Evolutionary conservation across 352 stramenopile genomes (phyloP).

Genomic region (Pythium periplocum): DNA sequence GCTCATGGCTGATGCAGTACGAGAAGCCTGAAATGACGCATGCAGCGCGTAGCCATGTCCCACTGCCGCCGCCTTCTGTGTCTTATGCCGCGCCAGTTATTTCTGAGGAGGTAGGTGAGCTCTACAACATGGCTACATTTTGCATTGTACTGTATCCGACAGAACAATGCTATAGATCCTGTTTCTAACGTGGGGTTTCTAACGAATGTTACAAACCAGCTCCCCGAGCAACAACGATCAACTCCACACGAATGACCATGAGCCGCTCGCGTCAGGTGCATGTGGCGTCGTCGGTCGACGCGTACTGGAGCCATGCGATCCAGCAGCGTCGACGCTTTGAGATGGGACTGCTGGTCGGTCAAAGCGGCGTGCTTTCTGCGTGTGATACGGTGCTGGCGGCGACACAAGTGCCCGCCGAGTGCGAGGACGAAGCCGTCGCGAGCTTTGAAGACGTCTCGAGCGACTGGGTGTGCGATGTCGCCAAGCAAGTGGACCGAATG

Average conservation of each 20-base stretch:
- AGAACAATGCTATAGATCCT: slow-evolving; percentile 7
- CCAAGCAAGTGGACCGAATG: slow-evolving; percentile 61
- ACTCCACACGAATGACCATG: neutral
- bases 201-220: no score
- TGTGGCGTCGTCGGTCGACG: slow-evolving; percentile 10
- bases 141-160: neutral
- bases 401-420: slow-evolving; percentile 38
- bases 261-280: slow-evolving; percentile 8
- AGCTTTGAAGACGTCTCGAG: slow-evolving; percentile 48
- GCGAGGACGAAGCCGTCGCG: slow-evolving; percentile 11
- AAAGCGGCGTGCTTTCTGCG: slow-evolving; percentile 27
- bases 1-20: no score
- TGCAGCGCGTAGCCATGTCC: neutral
- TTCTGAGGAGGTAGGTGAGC: slow-evolving; percentile 1
- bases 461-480: slow-evolving; percentile 61
- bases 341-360: slow-evolving; percentile 56
- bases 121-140: slow-evolving; percentile 14
- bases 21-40: no score
- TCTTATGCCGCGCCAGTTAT: slow-evolving; percentile 16
- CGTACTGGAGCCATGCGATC: slow-evolving; percentile 19
- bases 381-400: slow-evolving; percentile 42
- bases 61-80: neutral
- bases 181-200: no score
- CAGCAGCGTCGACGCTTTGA: slow-evolving; percentile 30
- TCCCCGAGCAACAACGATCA: no score